Percentiles rank a stretch among this genome's conserved stretches.
phyloP scores from a whole-genome alignment of 768 basidiomycete species.

The Tricholoma matsutake region DNA sequence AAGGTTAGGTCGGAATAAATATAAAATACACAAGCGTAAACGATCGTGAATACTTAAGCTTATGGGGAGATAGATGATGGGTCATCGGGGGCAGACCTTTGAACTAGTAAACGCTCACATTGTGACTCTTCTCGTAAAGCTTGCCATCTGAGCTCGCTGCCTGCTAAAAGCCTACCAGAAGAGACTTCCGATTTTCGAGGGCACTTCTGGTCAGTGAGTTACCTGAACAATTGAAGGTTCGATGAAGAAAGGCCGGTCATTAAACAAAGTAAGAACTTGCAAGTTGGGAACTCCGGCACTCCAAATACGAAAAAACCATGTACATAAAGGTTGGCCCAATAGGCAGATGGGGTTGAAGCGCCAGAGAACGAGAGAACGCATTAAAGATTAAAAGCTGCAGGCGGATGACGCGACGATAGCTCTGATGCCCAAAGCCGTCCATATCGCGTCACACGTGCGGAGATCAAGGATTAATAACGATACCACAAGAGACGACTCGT shows the following conservation, averaged over 20 bases:
- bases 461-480: slow-evolving; percentile 1
- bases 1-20: slow-evolving; percentile 34
- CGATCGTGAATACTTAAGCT: slow-evolving; percentile 21
- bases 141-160: neutral
- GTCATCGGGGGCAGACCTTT: slow-evolving; percentile 17
- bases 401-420: neutral
- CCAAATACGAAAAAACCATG: neutral
- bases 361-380: slow-evolving; percentile 1
- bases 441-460: slow-evolving; percentile 17
- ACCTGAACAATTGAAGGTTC: slow-evolving; percentile 11
- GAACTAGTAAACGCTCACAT: slow-evolving; percentile 12
- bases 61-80: slow-evolving; percentile 22
- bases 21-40: slow-evolving; percentile 25
- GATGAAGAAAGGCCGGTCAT: slow-evolving; percentile 14
- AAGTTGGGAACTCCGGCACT: slow-evolving; percentile 11
- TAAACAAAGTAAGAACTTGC: slow-evolving; percentile 15
- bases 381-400: neutral
- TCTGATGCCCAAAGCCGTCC: slow-evolving; percentile 12
- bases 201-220: slow-evolving; percentile 12
- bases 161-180: slow-evolving; percentile 1
- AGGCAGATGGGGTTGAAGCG: neutral
- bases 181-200: slow-evolving; percentile 9
- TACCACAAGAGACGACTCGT: neutral
- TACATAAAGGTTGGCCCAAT: neutral
- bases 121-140: slow-evolving; percentile 13